Evolutionary conservation across 352 stramenopile genomes (phyloP).

Genomic region (Phytophthora sojae): DNA sequence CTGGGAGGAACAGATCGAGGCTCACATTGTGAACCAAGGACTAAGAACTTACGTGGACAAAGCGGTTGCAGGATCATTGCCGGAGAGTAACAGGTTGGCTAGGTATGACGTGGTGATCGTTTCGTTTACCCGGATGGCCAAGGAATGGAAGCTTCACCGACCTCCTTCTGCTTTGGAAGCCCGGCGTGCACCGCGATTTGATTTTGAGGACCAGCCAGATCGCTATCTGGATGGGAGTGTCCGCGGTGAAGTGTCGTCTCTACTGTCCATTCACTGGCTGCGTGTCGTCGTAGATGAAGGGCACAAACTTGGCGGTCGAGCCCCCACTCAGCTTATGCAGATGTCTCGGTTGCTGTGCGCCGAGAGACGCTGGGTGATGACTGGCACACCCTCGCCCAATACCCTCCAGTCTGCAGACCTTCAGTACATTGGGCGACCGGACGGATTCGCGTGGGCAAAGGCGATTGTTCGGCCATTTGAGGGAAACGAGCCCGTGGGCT

Average conservation of each 20-base stretch:
- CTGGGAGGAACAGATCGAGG: slow-evolving; percentile 75
- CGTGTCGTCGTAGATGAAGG: slow-evolving; percentile 96
- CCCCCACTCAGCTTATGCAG: slow-evolving; percentile 66
- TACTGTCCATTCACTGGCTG: slow-evolving; percentile 75
- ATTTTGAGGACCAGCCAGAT: slow-evolving; percentile 55
- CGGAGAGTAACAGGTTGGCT: slow-evolving; percentile 42
- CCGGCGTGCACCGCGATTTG: slow-evolving; percentile 47
- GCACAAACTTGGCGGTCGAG: slow-evolving; percentile 86
- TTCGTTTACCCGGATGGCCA: slow-evolving; percentile 60
- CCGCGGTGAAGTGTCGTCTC: slow-evolving; percentile 49
- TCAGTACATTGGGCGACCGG: slow-evolving; percentile 77
- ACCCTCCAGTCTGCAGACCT: slow-evolving; percentile 84
- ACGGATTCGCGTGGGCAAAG: slow-evolving; percentile 73
- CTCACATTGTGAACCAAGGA: slow-evolving; percentile 36
- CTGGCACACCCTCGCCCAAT: slow-evolving; percentile 95
- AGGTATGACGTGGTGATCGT: slow-evolving; percentile 75
- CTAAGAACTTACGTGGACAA: slow-evolving; percentile 53
- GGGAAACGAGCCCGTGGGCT: slow-evolving; percentile 48
- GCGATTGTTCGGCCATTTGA: slow-evolving; percentile 79
- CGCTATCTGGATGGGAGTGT: slow-evolving; percentile 59
- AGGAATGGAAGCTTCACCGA: slow-evolving; percentile 69
- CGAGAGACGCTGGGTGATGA: slow-evolving; percentile 95
- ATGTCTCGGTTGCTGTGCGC: slow-evolving; percentile 88
- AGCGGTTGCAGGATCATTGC: slow-evolving; percentile 34
- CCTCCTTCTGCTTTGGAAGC: slow-evolving; percentile 59